Evolutionary conservation across 805 yeast genomes (phyloP).

Genomic region (Blastobotrys chiropterorum): DNA sequence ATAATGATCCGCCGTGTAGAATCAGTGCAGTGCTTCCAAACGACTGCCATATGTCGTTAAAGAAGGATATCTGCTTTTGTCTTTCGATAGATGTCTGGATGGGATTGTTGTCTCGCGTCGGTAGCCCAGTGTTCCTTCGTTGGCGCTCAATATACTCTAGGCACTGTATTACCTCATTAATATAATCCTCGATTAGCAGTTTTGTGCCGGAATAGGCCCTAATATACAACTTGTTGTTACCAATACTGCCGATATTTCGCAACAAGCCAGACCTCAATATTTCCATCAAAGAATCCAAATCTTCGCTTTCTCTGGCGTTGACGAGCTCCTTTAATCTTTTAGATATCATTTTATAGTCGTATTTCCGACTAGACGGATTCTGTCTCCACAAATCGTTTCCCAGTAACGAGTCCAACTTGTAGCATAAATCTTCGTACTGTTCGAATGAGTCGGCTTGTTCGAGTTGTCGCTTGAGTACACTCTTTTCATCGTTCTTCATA

Average conservation of each 20-base stretch:
- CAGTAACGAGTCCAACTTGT: constrained; percentile 36
- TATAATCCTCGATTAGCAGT: constrained; percentile 77
- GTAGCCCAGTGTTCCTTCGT: neutral
- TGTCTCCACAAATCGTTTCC: constrained; percentile 57
- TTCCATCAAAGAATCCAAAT: constrained; percentile 54
- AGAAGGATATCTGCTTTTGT: constrained; percentile 65
- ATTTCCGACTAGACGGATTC: constrained; percentile 71
- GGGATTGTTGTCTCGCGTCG: constrained; percentile 1
- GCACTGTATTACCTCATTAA: constrained; percentile 65
- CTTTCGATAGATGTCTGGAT: neutral
- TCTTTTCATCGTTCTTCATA: constrained; percentile 19
- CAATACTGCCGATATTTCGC: constrained; percentile 86
- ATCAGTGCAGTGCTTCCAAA: constrained; percentile 87
- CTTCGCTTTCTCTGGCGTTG: constrained; percentile 54
- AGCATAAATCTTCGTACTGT: constrained; percentile 56
- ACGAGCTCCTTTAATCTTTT: constrained; percentile 60
- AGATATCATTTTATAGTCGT: constrained; percentile 77
- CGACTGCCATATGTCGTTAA: constrained; percentile 79
- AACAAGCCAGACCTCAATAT: constrained; percentile 75
- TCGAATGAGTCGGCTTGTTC: constrained; percentile 47
- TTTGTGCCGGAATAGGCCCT: constrained; percentile 87
- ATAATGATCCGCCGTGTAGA: constrained; percentile 90
- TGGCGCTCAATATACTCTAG: constrained; percentile 52
- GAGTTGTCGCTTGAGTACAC: constrained; percentile 20
- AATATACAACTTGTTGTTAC: constrained; percentile 70